These are phyloP conservation scores for Pyrus betulifolia DNA, from an alignment of 306 rosid genomes.

Conservation along the genomic window DNA sequence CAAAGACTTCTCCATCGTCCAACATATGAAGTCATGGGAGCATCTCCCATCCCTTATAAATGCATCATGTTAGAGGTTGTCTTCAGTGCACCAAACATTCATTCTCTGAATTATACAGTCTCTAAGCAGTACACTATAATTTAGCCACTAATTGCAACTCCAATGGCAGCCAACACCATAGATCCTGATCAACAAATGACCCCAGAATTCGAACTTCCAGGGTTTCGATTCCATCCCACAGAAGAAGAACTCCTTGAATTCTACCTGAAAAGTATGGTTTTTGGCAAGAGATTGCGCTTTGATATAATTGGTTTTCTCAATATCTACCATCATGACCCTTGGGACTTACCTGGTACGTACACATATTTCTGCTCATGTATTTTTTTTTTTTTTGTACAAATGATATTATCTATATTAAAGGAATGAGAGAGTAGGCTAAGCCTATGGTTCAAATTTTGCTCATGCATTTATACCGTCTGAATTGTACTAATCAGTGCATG, in stretches of 20 bases:
- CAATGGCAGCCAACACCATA: conserved; percentile 11
- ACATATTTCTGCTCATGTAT: not conserved
- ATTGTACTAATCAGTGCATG: not conserved
- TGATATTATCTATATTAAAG: too few species aligned
- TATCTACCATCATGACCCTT: conserved; percentile 79
- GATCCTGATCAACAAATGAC: conserved; percentile 21
- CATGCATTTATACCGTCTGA: not conserved
- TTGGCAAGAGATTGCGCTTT: conserved; percentile 49
- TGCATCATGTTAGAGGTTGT: not conserved
- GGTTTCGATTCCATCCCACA: conserved; percentile 89
- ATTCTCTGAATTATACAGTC: not conserved
- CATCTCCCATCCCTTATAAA: not conserved
- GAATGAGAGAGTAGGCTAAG: too few species aligned
- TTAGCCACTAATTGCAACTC: not conserved
- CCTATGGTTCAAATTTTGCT: not conserved
- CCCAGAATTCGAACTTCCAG: conserved; percentile 63
- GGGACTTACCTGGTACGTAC: conserved; percentile 71
- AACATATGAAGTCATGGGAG: not conserved
- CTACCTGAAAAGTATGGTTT: conserved; percentile 64
- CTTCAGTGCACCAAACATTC: conserved; percentile 2
- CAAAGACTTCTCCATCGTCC: not conserved
- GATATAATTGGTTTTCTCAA: conserved; percentile 76
- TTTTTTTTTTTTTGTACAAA: too few species aligned
- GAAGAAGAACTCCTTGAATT: conserved; percentile 91
- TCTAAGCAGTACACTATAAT: not conserved